A percentile compares a stretch with the other conserved stretches of the same genome.
phyloP scores from a whole-genome alignment of 2,329 filamentous ascomycete species.

The Botrytis hyacinthi region DNA sequence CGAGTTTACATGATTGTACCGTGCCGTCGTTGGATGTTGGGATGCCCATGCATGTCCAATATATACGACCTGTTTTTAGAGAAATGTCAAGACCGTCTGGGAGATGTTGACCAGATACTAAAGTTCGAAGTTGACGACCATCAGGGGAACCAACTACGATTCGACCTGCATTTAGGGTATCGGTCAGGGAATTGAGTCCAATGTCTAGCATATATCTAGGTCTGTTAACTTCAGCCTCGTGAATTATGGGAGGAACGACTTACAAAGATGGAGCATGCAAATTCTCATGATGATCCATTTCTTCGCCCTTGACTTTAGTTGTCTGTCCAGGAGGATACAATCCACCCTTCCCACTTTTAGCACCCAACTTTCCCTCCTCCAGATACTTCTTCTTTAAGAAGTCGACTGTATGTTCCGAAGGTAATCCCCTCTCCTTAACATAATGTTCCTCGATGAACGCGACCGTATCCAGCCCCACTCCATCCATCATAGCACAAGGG shows the following conservation, averaged over 20 bases:
- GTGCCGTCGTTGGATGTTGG: conserved; percentile 29
- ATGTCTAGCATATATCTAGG: conserved; percentile 27
- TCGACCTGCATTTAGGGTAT: conserved; percentile 23
- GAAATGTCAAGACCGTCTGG: conserved; percentile 49
- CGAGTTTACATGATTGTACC: conserved; percentile 40
- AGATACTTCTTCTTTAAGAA: conserved; percentile 39
- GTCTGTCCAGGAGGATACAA: conserved; percentile 23
- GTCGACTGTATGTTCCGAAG: conserved; percentile 33
- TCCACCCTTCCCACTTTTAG: conserved; percentile 38
- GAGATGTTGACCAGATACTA: conserved; percentile 31
- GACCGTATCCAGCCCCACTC: conserved; percentile 43
- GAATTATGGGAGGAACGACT: neutral
- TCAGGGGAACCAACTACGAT: conserved; percentile 23
- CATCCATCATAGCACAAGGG: conserved; percentile 44
- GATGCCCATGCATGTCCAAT: conserved; percentile 52
- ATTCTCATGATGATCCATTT: conserved; percentile 9
- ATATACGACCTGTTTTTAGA: conserved; percentile 40
- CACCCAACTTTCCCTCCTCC: conserved; percentile 32
- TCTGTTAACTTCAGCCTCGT: neutral
- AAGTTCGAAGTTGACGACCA: conserved; percentile 20
- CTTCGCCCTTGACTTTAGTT: conserved; percentile 17
- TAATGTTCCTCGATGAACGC: conserved; percentile 44
- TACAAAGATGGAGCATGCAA: conserved; percentile 21
- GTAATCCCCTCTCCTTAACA: conserved; percentile 35
- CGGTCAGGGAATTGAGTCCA: conserved; percentile 21